Evolutionary conservation across 768 basidiomycete species (phyloP), one percentile per base, ranked within the genome.

Genomic region (Scleroderma bovista): DNA sequence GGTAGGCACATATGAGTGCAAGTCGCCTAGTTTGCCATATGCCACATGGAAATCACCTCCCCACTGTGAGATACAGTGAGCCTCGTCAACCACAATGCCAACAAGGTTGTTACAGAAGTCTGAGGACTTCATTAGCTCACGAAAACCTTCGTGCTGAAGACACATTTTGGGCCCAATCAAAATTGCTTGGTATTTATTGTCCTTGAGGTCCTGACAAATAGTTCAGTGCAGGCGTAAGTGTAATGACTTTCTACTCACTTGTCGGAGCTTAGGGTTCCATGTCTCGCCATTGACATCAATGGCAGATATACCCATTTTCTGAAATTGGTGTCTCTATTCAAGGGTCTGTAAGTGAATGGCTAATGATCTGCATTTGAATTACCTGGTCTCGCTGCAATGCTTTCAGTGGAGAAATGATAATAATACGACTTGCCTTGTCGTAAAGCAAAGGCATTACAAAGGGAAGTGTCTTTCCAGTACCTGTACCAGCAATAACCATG

Each of bases 341-440:
- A n/a, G n/a, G n/a, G n/a, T n/a, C n/a, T n/a, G n/a, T n/a, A n/a
- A n/a, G n/a, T n/a, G 3, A 23, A 31, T 43, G 17, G 23, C 20
- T 9, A 34, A 33, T 22, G 13, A 43, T 6, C 17, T 8, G 15
- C 41, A 43, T 49, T 9, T 34, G 34, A 23, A 12, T 8, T 31
- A 71, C 71, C 62, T 71, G 69, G 49, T 72, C 70, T 19, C 52
- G 57, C 50, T 72, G 62, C 22, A 74, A 58, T 13, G 61, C 55
- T 44, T 73, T 74, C 11, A 72, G 52, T 8, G 67, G 71, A 1
- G 71, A 72, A 13, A 74, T 62, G 6, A 74, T 56, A 7, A 71
- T 34, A 0, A 66, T 52, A 26, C 53, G 59, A 46, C 62, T 67
- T 2, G 58, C 37, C 1, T 19, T 33, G 37, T 67, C 43, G 5